Percentiles rank a stretch among this genome's conserved stretches.
Conservation (phyloP, 352 stramenopile genomes). For the Globisporangium cederbergense region DNA sequence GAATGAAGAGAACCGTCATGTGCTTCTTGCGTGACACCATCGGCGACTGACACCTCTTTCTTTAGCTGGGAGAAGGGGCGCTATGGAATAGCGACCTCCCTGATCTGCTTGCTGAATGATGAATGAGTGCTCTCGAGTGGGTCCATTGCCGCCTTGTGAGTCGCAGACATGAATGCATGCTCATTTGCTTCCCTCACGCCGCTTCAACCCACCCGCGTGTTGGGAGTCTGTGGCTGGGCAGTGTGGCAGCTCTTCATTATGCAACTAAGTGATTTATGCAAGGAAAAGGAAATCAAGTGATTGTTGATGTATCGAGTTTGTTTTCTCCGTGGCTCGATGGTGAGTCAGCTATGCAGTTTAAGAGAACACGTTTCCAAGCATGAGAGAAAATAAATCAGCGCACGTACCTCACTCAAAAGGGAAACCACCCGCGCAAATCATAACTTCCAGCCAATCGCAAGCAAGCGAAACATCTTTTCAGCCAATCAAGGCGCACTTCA, state of each 20-base stretch:
- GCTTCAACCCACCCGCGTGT: neutral
- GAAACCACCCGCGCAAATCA: slow-evolving; percentile 3
- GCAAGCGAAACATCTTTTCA: neutral
- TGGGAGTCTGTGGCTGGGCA: neutral
- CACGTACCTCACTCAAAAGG: neutral
- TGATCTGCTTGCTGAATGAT: too few relatives aligned
- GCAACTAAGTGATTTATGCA: neutral
- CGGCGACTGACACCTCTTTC: too few relatives aligned
- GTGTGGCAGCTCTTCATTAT: neutral
- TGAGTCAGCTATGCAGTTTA: neutral
- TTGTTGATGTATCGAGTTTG: too few relatives aligned
- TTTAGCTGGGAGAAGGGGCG: too few relatives aligned
- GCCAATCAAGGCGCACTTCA: neutral
- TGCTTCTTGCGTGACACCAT: too few relatives aligned
- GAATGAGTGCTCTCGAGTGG: neutral
- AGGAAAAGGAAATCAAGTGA: too few relatives aligned
- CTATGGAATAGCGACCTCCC: too few relatives aligned
- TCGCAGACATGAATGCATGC: too few relatives aligned
- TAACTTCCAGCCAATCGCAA: slow-evolving; percentile 2
- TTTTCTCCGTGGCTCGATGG: neutral
- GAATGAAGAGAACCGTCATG: too few relatives aligned
- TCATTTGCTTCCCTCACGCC: too few relatives aligned
- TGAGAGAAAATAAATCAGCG: slow-evolving; percentile 6
- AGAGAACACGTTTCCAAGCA: neutral
- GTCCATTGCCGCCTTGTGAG: neutral